These are phyloP conservation scores for Apophysomyces sp. DNA, from an alignment of 371 early-diverging fungal genomes.

Conservation along the genomic window DNA sequence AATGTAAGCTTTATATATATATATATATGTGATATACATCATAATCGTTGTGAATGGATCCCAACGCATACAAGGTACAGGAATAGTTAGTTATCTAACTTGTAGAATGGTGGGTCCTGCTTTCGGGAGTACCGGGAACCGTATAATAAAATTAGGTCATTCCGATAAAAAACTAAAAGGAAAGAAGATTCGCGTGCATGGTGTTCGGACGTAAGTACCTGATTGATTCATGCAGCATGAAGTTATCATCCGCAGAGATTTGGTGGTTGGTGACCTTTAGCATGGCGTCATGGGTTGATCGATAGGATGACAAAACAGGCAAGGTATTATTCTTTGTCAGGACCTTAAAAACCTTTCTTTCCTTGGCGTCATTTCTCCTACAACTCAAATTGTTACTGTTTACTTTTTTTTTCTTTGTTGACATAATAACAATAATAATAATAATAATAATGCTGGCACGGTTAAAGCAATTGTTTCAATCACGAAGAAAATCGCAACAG, in stretches of 20 bases:
- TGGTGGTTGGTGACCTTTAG: neutral
- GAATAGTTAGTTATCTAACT: no score
- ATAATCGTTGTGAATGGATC: no score
- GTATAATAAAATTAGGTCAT: neutral
- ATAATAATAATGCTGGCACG: neutral
- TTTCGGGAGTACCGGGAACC: no score
- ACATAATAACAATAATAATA: no score
- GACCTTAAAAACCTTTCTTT: neutral
- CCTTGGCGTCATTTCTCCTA: neutral
- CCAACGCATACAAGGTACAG: no score
- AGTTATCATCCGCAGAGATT: neutral
- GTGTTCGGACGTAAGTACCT: neutral
- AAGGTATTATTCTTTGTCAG: neutral
- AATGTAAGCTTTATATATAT: no score
- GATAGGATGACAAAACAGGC: neutral
- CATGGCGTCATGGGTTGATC: conserved; percentile 4
- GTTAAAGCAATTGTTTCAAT: neutral
- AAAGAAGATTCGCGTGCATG: neutral
- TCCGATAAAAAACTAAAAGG: neutral
- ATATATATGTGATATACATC: no score
- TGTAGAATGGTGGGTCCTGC: no score
- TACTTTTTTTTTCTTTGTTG: neutral
- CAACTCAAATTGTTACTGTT: neutral
- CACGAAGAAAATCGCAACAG: neutral
- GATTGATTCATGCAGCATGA: neutral